Conservation (phyloP, 1,284 basidiomycete species). For the Cryptococcus neoformans region DNA sequence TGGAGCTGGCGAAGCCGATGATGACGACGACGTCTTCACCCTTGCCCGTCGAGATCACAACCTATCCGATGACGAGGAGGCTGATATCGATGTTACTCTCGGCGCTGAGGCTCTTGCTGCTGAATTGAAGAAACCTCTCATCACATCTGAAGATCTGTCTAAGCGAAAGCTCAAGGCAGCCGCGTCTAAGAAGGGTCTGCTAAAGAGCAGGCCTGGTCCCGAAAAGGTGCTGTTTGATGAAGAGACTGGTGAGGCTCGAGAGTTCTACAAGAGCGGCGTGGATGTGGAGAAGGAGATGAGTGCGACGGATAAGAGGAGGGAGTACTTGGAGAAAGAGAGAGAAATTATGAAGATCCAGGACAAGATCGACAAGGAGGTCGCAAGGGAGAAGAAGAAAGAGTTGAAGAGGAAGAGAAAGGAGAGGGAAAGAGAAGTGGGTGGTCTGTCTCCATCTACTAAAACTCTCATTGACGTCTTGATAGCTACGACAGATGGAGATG, state of each 20-base stretch:
- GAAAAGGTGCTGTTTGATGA: slow-evolving; percentile 79
- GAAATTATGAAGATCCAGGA: slow-evolving; percentile 68
- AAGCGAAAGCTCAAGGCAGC: slow-evolving; percentile 68
- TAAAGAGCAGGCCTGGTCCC: slow-evolving; percentile 61
- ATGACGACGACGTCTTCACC: slow-evolving; percentile 85
- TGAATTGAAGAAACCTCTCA: slow-evolving; percentile 19
- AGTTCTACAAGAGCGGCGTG: slow-evolving; percentile 70
- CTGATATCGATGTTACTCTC: slow-evolving; percentile 1
- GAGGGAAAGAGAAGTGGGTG: slow-evolving; percentile 62
- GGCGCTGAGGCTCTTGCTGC: slow-evolving; percentile 1
- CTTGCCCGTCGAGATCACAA: slow-evolving; percentile 88
- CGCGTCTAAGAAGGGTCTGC: slow-evolving; percentile 70
- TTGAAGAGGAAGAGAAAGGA: slow-evolving; percentile 83
- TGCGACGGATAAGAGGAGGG: slow-evolving; percentile 63
- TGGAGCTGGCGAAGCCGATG: slow-evolving; percentile 48
- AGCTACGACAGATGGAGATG: slow-evolving; percentile 7
- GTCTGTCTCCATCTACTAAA: not conserved
- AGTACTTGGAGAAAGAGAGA: slow-evolving; percentile 70
- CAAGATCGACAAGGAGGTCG: slow-evolving; percentile 72
- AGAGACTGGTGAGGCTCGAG: slow-evolving; percentile 66
- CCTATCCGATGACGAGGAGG: slow-evolving; percentile 43
- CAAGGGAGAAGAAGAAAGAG: slow-evolving; percentile 81
- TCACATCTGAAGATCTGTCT: slow-evolving; percentile 51
- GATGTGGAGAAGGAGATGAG: slow-evolving; percentile 65
- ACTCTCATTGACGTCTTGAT: not conserved